phyloP scores from a whole-genome alignment of 495 filamentous ascomycete genomes.

The Penicillium soppii region DNA sequence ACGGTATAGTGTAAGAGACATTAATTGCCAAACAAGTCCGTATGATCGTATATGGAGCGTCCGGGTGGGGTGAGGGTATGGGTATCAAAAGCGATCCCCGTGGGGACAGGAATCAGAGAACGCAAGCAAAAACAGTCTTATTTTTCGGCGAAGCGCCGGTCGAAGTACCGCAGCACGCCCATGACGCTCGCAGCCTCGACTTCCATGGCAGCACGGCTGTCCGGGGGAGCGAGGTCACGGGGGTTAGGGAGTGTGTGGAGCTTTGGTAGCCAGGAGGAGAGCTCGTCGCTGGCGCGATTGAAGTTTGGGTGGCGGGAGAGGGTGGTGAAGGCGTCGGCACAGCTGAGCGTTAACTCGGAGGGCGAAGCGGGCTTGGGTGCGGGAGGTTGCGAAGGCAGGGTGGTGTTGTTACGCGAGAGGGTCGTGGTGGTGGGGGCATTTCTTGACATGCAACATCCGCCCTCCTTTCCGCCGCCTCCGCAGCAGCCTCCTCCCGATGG shows the following conservation, averaged over 20 bases:
- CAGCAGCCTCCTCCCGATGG: slow-evolving; percentile 50
- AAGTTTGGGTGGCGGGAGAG: slow-evolving; percentile 79
- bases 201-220: slow-evolving; percentile 62
- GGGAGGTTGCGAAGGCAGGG: slow-evolving; percentile 25
- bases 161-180: slow-evolving; percentile 79
- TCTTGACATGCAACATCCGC: slow-evolving; percentile 52
- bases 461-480: slow-evolving; percentile 47
- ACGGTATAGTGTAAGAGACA: neutral
- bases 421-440: slow-evolving; percentile 28
- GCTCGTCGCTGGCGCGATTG: slow-evolving; percentile 70
- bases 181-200: slow-evolving; percentile 86
- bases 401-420: slow-evolving; percentile 24
- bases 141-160: slow-evolving; percentile 66
- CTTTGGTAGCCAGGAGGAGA: slow-evolving; percentile 72
- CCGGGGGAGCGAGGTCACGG: slow-evolving; percentile 31
- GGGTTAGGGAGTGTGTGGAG: slow-evolving; percentile 59
- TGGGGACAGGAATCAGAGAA: slow-evolving; percentile 14
- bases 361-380: slow-evolving; percentile 28
- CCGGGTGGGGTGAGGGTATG: slow-evolving; percentile 28
- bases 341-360: slow-evolving; percentile 51
- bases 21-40: slow-evolving; percentile 11
- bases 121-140: slow-evolving; percentile 24
- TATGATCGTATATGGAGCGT: slow-evolving; percentile 30
- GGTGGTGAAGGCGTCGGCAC: slow-evolving; percentile 80
- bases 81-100: slow-evolving; percentile 37